Evolutionary conservation across 2,329 filamentous ascomycete genomes (phyloP).

Genomic region (Hypoxylon sp.): DNA sequence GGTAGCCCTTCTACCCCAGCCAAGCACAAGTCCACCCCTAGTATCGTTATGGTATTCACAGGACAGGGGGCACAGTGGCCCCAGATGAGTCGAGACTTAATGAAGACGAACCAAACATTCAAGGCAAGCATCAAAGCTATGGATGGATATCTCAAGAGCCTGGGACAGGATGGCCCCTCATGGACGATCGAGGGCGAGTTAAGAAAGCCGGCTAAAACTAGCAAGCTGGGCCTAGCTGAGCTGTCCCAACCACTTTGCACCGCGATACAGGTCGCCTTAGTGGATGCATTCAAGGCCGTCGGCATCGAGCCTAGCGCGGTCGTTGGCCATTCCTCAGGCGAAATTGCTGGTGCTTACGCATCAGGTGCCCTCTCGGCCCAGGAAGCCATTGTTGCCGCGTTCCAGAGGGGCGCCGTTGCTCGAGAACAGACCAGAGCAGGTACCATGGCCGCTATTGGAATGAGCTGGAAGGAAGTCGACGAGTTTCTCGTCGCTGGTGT

Average conservation of each 20-base stretch:
- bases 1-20: slow-evolving; percentile 7
- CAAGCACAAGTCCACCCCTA: neutral
- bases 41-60: slow-evolving; percentile 35
- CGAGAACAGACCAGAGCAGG: slow-evolving; percentile 28
- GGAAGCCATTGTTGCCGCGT: slow-evolving; percentile 51
- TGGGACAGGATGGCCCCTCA: neutral
- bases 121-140: slow-evolving; percentile 12
- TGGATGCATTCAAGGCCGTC: slow-evolving; percentile 21
- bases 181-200: slow-evolving; percentile 23
- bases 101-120: slow-evolving; percentile 20
- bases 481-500: slow-evolving; percentile 31
- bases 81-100: slow-evolving; percentile 30
- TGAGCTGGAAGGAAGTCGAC: slow-evolving; percentile 35
- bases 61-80: slow-evolving; percentile 40
- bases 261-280: slow-evolving; percentile 34
- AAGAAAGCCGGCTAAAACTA: slow-evolving; percentile 18
- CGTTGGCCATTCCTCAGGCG: slow-evolving; percentile 48
- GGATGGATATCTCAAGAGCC: slow-evolving; percentile 3
- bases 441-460: slow-evolving; percentile 47
- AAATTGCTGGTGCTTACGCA: slow-evolving; percentile 55
- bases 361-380: slow-evolving; percentile 46
- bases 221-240: slow-evolving; percentile 32
- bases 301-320: slow-evolving; percentile 27
- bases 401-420: slow-evolving; percentile 51
- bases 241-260: slow-evolving; percentile 44